Evolutionary conservation across 2,329 filamentous ascomycete species (phyloP), one percentile per base, ranked within the genome.

Genomic region (Neocatenulostroma microsporum): DNA sequence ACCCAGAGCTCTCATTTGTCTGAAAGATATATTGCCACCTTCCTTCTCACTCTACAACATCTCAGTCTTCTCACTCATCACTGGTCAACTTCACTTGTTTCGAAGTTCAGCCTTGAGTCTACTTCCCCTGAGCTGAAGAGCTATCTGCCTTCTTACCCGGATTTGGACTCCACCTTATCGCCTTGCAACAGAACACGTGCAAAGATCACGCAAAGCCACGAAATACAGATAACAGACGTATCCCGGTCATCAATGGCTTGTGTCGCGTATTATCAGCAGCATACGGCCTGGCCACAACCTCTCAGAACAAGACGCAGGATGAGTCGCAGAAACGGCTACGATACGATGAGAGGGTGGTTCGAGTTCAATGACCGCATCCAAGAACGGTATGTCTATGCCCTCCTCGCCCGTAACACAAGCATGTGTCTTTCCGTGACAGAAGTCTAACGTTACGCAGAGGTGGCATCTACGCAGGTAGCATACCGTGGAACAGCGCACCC

Each of bases 311-410:
- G 18, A 12, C 14, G 3, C 34, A 26, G 17, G 17, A 21, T 21
- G 30, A 36, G 31, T n/a, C 17, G 20, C 31, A 40, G 21, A 14
- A 47, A 43, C 37, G 49, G 45, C 11, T 51, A 46, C 39, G 49
- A 51, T 24, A 40, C 40, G 10, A 51, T 51, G 49, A 39, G 41
- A 21, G 46, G 45, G 3, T 51, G 49, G 49, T 41, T 42, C 34
- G 19, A 37, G 27, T 45, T 47, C 38, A 44, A 43, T 20, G 38
- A 42, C 21, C 20, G 35, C n/a, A 41, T 47, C 17, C 38, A 41
- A 23, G 37, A 25, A 19, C 31, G 41, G 45, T 47, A 43, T 15
- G 11, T 25, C 13, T 36, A 26, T 18, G 8, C 3, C 4, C 18
- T 7, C 18, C 19, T 21, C 23, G n/a, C n/a, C n/a, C n/a, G n/a